Percentiles rank a stretch among this genome's conserved stretches.
Evolutionary conservation across 2,329 filamentous ascomycete species (phyloP).

Genomic region (Diplocarpon mali): DNA sequence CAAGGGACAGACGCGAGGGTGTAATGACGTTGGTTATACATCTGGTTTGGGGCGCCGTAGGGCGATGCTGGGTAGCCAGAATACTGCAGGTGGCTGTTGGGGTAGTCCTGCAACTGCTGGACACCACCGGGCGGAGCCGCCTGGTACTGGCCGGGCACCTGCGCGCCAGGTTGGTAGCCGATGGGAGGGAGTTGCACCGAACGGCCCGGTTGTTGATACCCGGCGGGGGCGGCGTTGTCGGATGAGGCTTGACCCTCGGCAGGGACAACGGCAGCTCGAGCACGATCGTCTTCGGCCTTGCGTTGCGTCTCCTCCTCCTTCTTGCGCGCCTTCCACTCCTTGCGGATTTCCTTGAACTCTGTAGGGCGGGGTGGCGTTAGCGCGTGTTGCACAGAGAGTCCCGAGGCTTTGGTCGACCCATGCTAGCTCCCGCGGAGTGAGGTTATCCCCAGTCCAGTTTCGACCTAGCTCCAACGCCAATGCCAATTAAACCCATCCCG

Average conservation of each 20-base stretch:
- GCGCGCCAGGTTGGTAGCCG: slow-evolving; percentile 52
- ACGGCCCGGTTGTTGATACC: slow-evolving; percentile 39
- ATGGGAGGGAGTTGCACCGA: slow-evolving; percentile 65
- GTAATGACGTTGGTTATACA: slow-evolving; percentile 48
- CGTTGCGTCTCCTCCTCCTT: slow-evolving; percentile 92
- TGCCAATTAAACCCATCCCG: slow-evolving; percentile 31
- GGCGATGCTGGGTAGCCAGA: slow-evolving; percentile 47
- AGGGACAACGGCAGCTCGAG: slow-evolving; percentile 48
- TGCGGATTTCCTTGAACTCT: slow-evolving; percentile 99
- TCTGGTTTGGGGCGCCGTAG: slow-evolving; percentile 39
- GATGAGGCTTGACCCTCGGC: slow-evolving; percentile 44
- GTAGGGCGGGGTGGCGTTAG: slow-evolving; percentile 23
- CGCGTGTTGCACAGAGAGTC: slow-evolving; percentile 22
- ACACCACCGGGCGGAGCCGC: slow-evolving; percentile 41
- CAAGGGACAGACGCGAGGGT: slow-evolving; percentile 15
- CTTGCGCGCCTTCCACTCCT: slow-evolving; percentile 98
- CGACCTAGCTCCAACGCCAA: slow-evolving; percentile 33
- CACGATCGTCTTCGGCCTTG: slow-evolving; percentile 80
- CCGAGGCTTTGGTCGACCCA: slow-evolving; percentile 28
- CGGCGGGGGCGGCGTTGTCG: slow-evolving; percentile 37
- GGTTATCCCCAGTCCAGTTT: slow-evolving; percentile 35
- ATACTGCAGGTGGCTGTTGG: slow-evolving; percentile 32
- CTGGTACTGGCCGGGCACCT: slow-evolving; percentile 51
- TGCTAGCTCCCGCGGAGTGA: slow-evolving; percentile 32
- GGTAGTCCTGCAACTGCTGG: slow-evolving; percentile 47